Base-by-base conservation (phyloP, 179 eudicot genomes). In the Pouteria campechiana region DNA sequence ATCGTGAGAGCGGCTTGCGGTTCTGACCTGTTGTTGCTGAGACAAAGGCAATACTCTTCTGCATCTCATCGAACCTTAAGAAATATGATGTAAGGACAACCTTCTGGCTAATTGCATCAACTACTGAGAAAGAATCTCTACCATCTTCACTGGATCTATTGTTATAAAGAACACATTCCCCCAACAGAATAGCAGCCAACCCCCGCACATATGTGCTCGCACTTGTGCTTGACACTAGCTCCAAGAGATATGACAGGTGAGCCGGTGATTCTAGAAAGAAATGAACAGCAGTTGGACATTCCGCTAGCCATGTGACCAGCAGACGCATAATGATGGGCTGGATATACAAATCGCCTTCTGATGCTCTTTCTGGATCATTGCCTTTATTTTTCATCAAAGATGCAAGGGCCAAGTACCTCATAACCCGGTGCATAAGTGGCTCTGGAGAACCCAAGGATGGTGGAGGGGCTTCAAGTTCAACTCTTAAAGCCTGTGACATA, bases 351-450 rank as follows among this genome's bases (percentile, higher is more conserved):
- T 54, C 46, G 42, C 52, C 66, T n/a, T n/a, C n/a, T 7, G 74
- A 52, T 54, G 56, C 50, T 33, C 62, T 65, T n/a, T n/a, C n/a
- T 41, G 72, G 44, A 55, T 72, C 81, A 51, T 73, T 90, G 55
- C 76, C 96, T 48, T 75, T 76, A 41, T 45, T 64, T 46, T 60
- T 74, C 69, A 70, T 61, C 48, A 96, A 82, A 64, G 94, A 79
- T 52, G 96, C 77, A 67, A 90, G 76, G 51, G 88, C 94, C 68
- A 86, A 69, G 74, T 82, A 90, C 73, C 79, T 86, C 60, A 86
- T 76, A 83, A 87, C 62, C 16, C 90, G 98, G 55, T 90, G 96
- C 78, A 90, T 52, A 42, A 90, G 55, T 23, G 98, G 96, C 70
- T 90, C 98, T 9, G 88, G 48, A 14, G 82, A 51, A 44, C 79